Percentiles rank a stretch among this genome's conserved stretches.
Evolutionary conservation across 345 rosid species (phyloP).

Genomic region (Linum tenue): DNA sequence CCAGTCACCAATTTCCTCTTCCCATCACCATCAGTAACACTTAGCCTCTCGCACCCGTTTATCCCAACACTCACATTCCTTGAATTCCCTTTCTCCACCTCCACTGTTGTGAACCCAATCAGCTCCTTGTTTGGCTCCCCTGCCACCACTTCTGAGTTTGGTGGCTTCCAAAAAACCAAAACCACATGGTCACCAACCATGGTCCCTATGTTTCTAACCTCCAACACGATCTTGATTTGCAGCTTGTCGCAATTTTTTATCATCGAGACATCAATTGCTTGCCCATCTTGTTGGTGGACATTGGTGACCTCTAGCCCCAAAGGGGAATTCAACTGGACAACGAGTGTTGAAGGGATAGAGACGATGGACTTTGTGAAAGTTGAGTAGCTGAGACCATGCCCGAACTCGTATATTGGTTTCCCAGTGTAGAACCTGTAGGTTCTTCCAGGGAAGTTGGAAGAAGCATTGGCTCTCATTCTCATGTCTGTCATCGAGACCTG

Average conservation of each 20-base stretch:
- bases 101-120: constrained; percentile 43
- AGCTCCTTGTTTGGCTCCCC: constrained; percentile 39
- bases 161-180: constrained; percentile 50
- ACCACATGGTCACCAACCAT: constrained; percentile 42
- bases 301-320: not conserved
- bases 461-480: constrained; percentile 41
- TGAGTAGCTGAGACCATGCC: constrained; percentile 50
- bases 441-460: constrained; percentile 35
- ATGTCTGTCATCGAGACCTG: constrained; percentile 45
- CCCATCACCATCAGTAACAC: constrained; percentile 40
- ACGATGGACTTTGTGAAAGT: constrained; percentile 28
- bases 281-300: not conserved
- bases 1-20: constrained; percentile 36
- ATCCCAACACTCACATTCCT: constrained; percentile 28
- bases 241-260: constrained; percentile 24
- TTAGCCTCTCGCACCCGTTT: constrained; percentile 41
- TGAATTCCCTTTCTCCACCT: constrained; percentile 34
- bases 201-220: constrained; percentile 39
- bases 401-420: constrained; percentile 27
- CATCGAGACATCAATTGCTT: constrained; percentile 29
- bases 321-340: constrained; percentile 1
- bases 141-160: constrained; percentile 14
- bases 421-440: constrained; percentile 42
- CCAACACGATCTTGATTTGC: constrained; percentile 19
- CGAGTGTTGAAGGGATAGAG: constrained; percentile 28